Percentiles rank a stretch among this genome's conserved stretches.
Conservation (phyloP, 805 yeast genomes). For the Isabelozyma rhagii region DNA sequence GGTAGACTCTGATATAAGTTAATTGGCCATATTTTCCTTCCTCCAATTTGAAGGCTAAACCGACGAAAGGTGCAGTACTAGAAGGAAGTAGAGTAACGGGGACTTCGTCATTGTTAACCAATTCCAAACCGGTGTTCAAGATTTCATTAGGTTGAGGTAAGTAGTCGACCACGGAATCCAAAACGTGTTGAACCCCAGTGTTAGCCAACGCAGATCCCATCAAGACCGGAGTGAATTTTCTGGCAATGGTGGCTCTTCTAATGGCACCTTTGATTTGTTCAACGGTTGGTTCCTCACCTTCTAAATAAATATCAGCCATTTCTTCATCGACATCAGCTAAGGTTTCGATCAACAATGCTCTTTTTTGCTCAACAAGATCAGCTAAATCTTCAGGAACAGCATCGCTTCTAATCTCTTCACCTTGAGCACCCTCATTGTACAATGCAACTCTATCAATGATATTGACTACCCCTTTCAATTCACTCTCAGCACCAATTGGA, state of each 20-base stretch:
- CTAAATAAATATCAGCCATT: constrained; percentile 88
- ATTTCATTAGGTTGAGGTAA: constrained; percentile 95
- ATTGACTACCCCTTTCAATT: constrained; percentile 85
- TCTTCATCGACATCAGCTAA: constrained; percentile 98
- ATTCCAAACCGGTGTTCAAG: constrained; percentile 83
- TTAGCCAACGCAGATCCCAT: constrained; percentile 99
- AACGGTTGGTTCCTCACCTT: constrained; percentile 81
- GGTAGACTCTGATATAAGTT: constrained; percentile 95
- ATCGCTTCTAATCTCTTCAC: constrained; percentile 65
- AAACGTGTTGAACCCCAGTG: constrained; percentile 90
- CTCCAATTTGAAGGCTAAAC: constrained; percentile 97
- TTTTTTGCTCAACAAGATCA: constrained; percentile 85
- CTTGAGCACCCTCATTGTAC: constrained; percentile 87
- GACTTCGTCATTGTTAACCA: constrained; percentile 46
- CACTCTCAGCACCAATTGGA: constrained; percentile 92
- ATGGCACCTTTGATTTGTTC: constrained; percentile 87
- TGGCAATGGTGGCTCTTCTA: constrained; percentile 90
- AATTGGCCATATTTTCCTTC: constrained; percentile 98
- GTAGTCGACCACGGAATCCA: constrained; percentile 94
- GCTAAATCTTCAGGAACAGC: constrained; percentile 75
- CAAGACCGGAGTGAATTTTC: constrained; percentile 97
- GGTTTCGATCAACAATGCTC: constrained; percentile 82
- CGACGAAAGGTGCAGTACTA: constrained; percentile 77
- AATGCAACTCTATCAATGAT: constrained; percentile 83
- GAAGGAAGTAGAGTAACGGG: constrained; percentile 76